A percentile compares a stretch with the other conserved stretches of the same genome.
Conservation (phyloP, 495 filamentous ascomycete genomes). For the Xeromyces bisporus region DNA sequence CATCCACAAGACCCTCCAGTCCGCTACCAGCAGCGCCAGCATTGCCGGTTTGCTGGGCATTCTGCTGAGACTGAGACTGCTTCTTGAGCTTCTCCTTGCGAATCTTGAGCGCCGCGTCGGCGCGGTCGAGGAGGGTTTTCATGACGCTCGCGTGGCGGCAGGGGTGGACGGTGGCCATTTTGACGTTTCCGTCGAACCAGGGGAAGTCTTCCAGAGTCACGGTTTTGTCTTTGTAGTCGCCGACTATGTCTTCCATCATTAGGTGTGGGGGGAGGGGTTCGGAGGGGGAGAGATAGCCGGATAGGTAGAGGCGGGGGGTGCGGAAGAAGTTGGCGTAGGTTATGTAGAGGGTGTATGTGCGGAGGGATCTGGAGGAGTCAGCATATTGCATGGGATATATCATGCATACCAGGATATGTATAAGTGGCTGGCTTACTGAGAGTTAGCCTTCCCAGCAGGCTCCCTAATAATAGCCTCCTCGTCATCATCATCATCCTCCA, state of each 20-base stretch:
- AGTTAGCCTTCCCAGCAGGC: conserved; percentile 35
- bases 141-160: conserved; percentile 90
- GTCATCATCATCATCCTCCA: conserved; percentile 95
- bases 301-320: conserved; percentile 88
- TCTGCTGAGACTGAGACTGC: no score
- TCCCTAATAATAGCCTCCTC: conserved; percentile 94
- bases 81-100: conserved; percentile 61
- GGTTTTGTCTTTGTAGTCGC: conserved; percentile 99
- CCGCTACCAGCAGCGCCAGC: conserved; percentile 40
- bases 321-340: conserved; percentile 94
- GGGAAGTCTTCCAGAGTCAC: conserved; percentile 97
- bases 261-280: conserved; percentile 70
- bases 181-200: conserved; percentile 63
- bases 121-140: conserved; percentile 92
- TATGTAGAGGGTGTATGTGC: conserved; percentile 96
- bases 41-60: conserved; percentile 32
- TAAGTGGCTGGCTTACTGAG: conserved; percentile 62
- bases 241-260: conserved; percentile 99
- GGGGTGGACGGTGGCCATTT: conserved; percentile 93
- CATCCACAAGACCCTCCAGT: conserved; percentile 48
- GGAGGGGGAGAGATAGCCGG: conserved; percentile 67
- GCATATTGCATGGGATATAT: no score
- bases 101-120: conserved; percentile 81
- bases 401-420: conserved; percentile 1
- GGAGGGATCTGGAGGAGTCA: conserved; percentile 43